Conservation (phyloP, 164 flowering plant genomes). For the Piper betle region DNA sequence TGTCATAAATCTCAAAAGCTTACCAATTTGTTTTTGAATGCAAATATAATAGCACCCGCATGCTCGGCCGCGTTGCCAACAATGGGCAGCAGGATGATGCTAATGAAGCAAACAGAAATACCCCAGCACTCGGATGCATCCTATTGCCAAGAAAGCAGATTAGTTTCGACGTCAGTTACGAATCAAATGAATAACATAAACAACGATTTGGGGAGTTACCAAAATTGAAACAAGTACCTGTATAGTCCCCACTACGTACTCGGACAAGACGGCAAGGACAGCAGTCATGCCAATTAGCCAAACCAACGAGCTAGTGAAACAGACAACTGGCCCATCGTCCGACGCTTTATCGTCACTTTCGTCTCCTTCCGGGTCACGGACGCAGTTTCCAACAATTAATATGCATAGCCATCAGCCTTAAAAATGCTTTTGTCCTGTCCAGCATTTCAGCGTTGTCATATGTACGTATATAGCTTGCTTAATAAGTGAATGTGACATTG, state of each 20-base stretch:
- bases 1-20: no score
- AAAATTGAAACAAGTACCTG: conserved; percentile 36
- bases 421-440: no score
- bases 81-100: conserved; percentile 84
- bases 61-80: conserved; percentile 98
- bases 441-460: no score
- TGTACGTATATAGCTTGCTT: no score
- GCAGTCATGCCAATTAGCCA: conserved; percentile 72
- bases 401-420: no score
- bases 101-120: conserved; percentile 71
- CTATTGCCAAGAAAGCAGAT: conserved; percentile 47
- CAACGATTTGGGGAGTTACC: background rate
- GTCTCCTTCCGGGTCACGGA: conserved; percentile 10
- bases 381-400: background rate
- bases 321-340: conserved; percentile 42
- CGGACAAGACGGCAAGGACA: conserved; percentile 64
- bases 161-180: conserved; percentile 36
- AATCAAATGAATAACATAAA: conserved; percentile 26
- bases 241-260: conserved; percentile 77
- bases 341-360: conserved; percentile 22
- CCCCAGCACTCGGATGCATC: conserved; percentile 82
- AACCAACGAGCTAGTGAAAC: conserved; percentile 54
- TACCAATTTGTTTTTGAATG: conserved; percentile 84
- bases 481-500: no score
- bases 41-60: conserved; percentile 85